Evolutionary conservation across 768 basidiomycete species (phyloP).

Genomic region (Strobilomyces confusus): DNA sequence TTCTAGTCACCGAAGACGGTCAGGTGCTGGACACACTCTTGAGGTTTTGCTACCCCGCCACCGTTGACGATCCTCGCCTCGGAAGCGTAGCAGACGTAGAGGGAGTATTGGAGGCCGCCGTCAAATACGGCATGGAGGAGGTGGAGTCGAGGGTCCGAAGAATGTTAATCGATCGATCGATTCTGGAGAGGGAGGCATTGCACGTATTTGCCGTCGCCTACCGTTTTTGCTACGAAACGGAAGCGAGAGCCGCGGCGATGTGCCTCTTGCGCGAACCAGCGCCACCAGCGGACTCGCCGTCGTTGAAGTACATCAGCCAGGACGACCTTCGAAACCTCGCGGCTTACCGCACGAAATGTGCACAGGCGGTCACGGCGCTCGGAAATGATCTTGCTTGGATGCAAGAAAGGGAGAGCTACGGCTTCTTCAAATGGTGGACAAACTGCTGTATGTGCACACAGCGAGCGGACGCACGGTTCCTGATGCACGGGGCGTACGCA

Average conservation of each 20-base stretch:
- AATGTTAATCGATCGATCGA: constrained; percentile 22
- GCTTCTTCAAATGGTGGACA: constrained; percentile 29
- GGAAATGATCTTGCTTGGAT: constrained; percentile 23
- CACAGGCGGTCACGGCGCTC: constrained; percentile 15
- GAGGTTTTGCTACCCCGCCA: constrained; percentile 35
- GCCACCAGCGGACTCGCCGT: not conserved
- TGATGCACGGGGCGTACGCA: constrained; percentile 26
- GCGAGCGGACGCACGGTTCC: constrained; percentile 22
- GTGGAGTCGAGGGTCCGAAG: constrained; percentile 23
- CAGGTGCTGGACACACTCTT: constrained; percentile 28
- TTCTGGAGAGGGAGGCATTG: constrained; percentile 28
- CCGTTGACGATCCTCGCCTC: constrained; percentile 23
- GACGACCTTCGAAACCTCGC: constrained; percentile 13
- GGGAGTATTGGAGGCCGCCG: constrained; percentile 25
- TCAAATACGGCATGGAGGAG: constrained; percentile 31
- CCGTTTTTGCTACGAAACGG: constrained; percentile 26
- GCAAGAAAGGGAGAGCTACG: constrained; percentile 19
- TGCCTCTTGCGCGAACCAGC: constrained; percentile 21
- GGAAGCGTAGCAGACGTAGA: constrained; percentile 15
- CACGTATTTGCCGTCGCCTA: constrained; percentile 35
- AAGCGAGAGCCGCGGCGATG: constrained; percentile 30
- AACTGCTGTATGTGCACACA: constrained; percentile 22
- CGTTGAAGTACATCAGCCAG: constrained; percentile 5
- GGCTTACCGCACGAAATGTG: constrained; percentile 20
- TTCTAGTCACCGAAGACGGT: constrained; percentile 30